Evolutionary conservation across 2,329 filamentous ascomycete species (phyloP), one percentile per base, ranked within the genome.

Genomic region (Phialophora verrucosa): DNA sequence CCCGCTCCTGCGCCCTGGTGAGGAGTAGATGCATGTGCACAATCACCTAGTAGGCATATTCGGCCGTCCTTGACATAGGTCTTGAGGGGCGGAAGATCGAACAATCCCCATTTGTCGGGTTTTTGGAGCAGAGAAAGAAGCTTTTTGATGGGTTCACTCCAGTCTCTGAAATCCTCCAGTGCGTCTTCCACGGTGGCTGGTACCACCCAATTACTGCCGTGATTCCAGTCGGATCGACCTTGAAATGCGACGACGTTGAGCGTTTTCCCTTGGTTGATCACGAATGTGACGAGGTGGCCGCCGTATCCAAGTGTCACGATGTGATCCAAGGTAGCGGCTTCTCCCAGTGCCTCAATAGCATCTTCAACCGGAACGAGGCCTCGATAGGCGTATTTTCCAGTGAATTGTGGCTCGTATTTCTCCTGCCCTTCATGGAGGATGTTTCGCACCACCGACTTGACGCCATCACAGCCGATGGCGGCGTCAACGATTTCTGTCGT

Each of bases 351-450:
- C 17, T 31, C 42, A 10, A 47, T 35, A n/a, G 51, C 60, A 47
- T 62, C 60, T 11, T 62, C 23, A n/a, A 62, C 47, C 10, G 60
- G 60, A 35, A 62, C 17, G 27, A 62, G 60, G 1, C 60, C 60
- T 55, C 60, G 51, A 32, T 62, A 62, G 60, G 60, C 60, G 32
- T 62, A 62, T 49, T 62, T 62, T n/a, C 60, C 60, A 3, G 60
- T 62, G 25, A 62, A 62, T 14, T 32, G 50, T 14, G 60, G 60
- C 27, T 62, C 53, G 25, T 29, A 55, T 31, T 44, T 32, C 53
- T 55, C 50, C 35, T 47, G 35, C n/a, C 51, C 60, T 11, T 51
- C 51, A 10, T 55, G 60, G 6, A 62, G 25, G 11, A 55, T 47
- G 12, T 62, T 62, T 11, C 60, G 60, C 23, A 62, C 60, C 7